Evolutionary conservation across 2,329 filamentous ascomycete genomes (phyloP).

Genomic region (Cytospora piceicola): DNA sequence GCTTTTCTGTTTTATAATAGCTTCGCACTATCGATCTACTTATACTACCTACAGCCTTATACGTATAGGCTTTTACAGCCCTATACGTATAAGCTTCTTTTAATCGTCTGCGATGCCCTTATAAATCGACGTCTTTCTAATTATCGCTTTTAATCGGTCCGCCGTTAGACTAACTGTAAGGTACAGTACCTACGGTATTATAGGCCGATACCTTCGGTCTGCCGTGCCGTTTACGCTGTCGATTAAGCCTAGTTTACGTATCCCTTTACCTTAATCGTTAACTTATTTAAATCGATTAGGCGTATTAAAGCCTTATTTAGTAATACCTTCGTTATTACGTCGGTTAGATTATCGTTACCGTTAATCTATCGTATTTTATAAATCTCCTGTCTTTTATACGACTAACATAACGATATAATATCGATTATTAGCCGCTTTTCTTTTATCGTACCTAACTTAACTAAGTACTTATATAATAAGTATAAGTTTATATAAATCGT

Average conservation of each 20-base stretch:
- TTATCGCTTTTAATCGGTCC: too few species aligned
- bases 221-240: too few species aligned
- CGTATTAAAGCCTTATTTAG: slow-evolving; percentile 22
- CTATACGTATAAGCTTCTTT: too few species aligned
- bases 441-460: slow-evolving; percentile 30
- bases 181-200: too few species aligned
- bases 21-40: too few species aligned
- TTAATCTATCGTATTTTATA: slow-evolving; percentile 32
- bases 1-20: too few species aligned
- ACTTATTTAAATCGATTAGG: slow-evolving; percentile 27
- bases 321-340: slow-evolving; percentile 28
- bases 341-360: slow-evolving; percentile 23
- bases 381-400: slow-evolving; percentile 30
- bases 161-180: too few species aligned
- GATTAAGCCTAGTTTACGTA: not conserved
- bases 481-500: slow-evolving; percentile 31
- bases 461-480: slow-evolving; percentile 31
- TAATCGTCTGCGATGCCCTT: too few species aligned
- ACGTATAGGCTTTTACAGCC: too few species aligned
- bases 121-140: too few species aligned
- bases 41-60: too few species aligned
- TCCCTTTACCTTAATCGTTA: not conserved
- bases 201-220: too few species aligned
- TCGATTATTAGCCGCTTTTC: slow-evolving; percentile 35
- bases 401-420: slow-evolving; percentile 32